Evolutionary conservation across 2,329 filamentous ascomycete genomes (phyloP).

Genomic region (Akanthomyces muscarius): DNA sequence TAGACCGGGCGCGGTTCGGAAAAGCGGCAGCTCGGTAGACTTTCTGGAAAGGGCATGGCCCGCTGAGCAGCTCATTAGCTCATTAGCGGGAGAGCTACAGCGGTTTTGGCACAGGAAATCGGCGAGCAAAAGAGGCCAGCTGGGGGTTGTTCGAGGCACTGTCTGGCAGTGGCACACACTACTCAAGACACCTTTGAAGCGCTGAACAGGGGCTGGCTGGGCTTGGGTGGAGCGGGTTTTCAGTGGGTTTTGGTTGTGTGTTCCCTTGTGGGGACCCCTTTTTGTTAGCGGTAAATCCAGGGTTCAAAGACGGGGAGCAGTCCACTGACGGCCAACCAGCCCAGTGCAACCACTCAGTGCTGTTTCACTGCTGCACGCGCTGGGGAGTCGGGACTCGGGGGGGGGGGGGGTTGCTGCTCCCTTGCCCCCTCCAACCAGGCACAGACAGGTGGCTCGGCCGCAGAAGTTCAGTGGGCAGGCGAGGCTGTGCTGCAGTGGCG

Average conservation of each 20-base stretch:
- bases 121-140: neutral
- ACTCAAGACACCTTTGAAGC: neutral
- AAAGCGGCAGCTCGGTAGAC: conserved; percentile 13
- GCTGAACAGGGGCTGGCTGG: neutral
- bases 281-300: conserved; percentile 3
- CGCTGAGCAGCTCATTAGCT: neutral
- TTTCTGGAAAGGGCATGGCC: neutral
- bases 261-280: neutral
- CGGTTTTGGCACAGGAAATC: neutral
- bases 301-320: neutral
- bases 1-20: conserved; percentile 7
- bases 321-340: neutral
- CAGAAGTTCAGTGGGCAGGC: neutral
- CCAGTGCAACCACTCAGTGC: neutral
- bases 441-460: neutral
- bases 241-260: neutral
- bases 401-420: neutral
- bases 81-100: neutral
- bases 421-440: neutral
- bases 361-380: neutral
- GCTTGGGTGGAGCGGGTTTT: neutral
- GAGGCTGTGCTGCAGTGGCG: conserved; percentile 9
- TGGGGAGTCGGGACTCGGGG: neutral
- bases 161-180: no score
- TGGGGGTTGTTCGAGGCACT: no score